phyloP scores from a whole-genome alignment of 495 filamentous ascomycete genomes.

The Choiromyces venosus region DNA sequence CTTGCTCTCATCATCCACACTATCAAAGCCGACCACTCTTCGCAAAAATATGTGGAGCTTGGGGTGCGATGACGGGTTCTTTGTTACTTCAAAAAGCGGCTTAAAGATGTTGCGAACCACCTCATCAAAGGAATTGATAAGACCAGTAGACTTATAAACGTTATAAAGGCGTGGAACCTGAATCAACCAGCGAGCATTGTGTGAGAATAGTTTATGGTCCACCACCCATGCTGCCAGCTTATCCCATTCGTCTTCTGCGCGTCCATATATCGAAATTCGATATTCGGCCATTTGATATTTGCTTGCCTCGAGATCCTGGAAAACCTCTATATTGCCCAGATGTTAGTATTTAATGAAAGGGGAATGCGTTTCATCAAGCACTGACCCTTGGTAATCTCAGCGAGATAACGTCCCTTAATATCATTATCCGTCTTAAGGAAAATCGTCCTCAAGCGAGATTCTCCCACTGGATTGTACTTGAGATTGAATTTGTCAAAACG shows the following conservation, averaged over 20 bases:
- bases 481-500: conserved; percentile 99
- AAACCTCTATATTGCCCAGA: conserved; percentile 60
- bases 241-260: conserved; percentile 90
- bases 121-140: conserved; percentile 86
- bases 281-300: conserved; percentile 99
- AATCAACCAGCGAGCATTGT: conserved; percentile 95
- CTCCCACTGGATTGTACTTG: conserved; percentile 96
- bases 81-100: conserved; percentile 90
- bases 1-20: conserved; percentile 98
- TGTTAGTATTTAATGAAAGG: conserved; percentile 7
- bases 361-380: background rate
- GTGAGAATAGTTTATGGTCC: conserved; percentile 95
- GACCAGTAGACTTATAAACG: conserved; percentile 79
- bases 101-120: conserved; percentile 88
- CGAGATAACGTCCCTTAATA: conserved; percentile 90
- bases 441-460: conserved; percentile 88
- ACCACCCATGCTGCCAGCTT: conserved; percentile 98
- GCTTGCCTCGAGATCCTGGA: conserved; percentile 94
- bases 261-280: conserved; percentile 94
- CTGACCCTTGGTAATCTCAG: conserved; percentile 76
- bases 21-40: conserved; percentile 92
- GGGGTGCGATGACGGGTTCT: conserved; percentile 75
- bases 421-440: conserved; percentile 98
- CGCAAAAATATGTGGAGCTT: conserved; percentile 94
- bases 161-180: conserved; percentile 93